Conservation (phyloP, 1,284 basidiomycete species). For the Omphalotus olearius region DNA sequence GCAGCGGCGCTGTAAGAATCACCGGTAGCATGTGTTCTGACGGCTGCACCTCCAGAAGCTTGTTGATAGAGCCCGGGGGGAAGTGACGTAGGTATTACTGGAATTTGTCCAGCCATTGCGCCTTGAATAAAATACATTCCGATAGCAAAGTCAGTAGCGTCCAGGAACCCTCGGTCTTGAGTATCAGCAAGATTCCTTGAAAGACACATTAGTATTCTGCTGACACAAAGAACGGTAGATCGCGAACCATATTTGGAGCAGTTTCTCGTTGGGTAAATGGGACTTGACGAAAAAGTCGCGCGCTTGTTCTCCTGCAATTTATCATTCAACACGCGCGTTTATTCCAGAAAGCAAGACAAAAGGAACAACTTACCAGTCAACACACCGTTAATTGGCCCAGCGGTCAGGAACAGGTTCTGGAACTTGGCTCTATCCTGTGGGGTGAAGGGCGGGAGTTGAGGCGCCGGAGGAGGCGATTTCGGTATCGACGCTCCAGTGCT, state of each 20-base stretch:
- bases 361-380: slow-evolving; percentile 53
- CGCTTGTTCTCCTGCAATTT: slow-evolving; percentile 75
- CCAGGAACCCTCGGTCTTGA: slow-evolving; percentile 86
- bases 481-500: slow-evolving; percentile 54
- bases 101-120: slow-evolving; percentile 79
- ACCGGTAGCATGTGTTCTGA: slow-evolving; percentile 58
- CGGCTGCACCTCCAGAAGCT: slow-evolving; percentile 43
- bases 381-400: slow-evolving; percentile 73
- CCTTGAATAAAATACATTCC: slow-evolving; percentile 97
- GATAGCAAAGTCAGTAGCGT: slow-evolving; percentile 90
- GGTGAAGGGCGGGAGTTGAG: slow-evolving; percentile 60
- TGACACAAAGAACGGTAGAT: background rate
- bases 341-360: slow-evolving; percentile 1
- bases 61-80: slow-evolving; percentile 93
- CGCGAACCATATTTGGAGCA: slow-evolving; percentile 90
- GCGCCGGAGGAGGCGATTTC: slow-evolving; percentile 49
- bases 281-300: slow-evolving; percentile 93
- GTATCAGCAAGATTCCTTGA: slow-evolving; percentile 91
- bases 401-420: slow-evolving; percentile 70
- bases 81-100: slow-evolving; percentile 72
- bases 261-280: slow-evolving; percentile 83
- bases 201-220: background rate
- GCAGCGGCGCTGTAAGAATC: slow-evolving; percentile 55
- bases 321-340: slow-evolving; percentile 7
- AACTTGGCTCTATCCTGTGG: slow-evolving; percentile 83